Percentiles rank a stretch among this genome's conserved stretches.
Evolutionary conservation across 768 basidiomycete species (phyloP).

Genomic region (Lyophyllum shimeji): DNA sequence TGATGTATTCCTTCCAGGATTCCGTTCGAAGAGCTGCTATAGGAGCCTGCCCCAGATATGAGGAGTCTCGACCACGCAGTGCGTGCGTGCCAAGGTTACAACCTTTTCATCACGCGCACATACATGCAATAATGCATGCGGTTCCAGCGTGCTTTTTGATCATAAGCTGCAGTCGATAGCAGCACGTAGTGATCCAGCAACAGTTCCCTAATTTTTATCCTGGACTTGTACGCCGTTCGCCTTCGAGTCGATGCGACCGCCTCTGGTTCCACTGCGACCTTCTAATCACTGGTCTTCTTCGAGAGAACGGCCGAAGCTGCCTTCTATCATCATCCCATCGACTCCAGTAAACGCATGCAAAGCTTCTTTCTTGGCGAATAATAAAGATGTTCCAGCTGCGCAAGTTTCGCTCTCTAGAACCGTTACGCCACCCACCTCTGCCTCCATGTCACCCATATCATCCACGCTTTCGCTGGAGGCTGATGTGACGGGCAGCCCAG

Average conservation of each 20-base stretch:
- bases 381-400: constrained; percentile 1
- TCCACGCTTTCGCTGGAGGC: neutral
- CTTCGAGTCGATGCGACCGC: constrained; percentile 4
- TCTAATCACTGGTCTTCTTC: constrained; percentile 5
- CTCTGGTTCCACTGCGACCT: constrained; percentile 8
- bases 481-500: neutral
- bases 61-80: neutral
- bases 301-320: constrained; percentile 17
- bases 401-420: constrained; percentile 5
- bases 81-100: neutral
- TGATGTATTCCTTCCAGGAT: neutral
- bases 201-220: neutral
- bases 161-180: neutral
- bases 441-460: neutral
- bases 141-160: neutral
- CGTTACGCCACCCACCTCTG: constrained; percentile 5
- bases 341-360: constrained; percentile 12
- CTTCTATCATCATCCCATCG: constrained; percentile 26
- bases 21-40: neutral
- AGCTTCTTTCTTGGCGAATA: neutral
- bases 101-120: neutral
- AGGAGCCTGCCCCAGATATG: neutral
- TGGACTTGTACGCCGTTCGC: neutral
- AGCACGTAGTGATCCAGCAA: neutral
- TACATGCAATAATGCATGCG: constrained; percentile 1